These are phyloP conservation scores for Penicillium arizonense DNA, from an alignment of 495 filamentous ascomycete genomes.

Conservation along the genomic window DNA sequence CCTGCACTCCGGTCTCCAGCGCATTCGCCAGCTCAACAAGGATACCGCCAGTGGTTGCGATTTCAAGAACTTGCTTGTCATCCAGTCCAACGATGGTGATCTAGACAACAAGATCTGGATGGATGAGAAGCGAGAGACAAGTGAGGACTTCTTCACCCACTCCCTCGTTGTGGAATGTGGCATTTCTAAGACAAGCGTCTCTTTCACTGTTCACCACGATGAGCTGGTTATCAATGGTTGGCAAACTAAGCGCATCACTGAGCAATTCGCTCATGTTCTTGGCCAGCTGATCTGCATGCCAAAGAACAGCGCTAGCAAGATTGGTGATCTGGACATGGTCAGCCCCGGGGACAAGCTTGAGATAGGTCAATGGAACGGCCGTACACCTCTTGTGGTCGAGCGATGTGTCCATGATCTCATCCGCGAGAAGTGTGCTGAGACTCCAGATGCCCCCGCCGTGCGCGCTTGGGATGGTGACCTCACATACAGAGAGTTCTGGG, in stretches of 20 bases:
- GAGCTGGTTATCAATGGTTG: conserved; percentile 37
- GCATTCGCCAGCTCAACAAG: conserved; percentile 36
- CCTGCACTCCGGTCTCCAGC: conserved; percentile 45
- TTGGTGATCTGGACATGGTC: conserved; percentile 32
- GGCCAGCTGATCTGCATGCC: conserved; percentile 29
- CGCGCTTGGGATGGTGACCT: conserved; percentile 47
- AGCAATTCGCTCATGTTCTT: conserved; percentile 36
- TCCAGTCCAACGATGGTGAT: conserved; percentile 41
- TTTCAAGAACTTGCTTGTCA: conserved; percentile 60
- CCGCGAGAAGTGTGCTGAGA: conserved; percentile 17
- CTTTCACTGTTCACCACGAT: conserved; percentile 36
- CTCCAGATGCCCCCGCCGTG: conserved; percentile 36
- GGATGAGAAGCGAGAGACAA: conserved; percentile 44
- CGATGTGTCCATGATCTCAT: conserved; percentile 50
- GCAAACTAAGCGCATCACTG: conserved; percentile 30
- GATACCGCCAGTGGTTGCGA: conserved; percentile 54
- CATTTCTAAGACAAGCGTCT: conserved; percentile 25
- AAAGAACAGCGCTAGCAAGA: conserved; percentile 23
- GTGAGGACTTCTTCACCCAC: conserved; percentile 49
- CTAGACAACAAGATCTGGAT: conserved; percentile 37
- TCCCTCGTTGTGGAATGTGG: conserved; percentile 49
- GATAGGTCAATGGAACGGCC: conserved; percentile 35
- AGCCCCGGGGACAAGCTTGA: conserved; percentile 34
- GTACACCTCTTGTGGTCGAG: conserved; percentile 26
- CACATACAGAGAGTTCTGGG: conserved; percentile 36